These are phyloP conservation scores for Saccharomycopsis vini DNA, from an alignment of 805 yeast species.

Conservation along the genomic window DNA sequence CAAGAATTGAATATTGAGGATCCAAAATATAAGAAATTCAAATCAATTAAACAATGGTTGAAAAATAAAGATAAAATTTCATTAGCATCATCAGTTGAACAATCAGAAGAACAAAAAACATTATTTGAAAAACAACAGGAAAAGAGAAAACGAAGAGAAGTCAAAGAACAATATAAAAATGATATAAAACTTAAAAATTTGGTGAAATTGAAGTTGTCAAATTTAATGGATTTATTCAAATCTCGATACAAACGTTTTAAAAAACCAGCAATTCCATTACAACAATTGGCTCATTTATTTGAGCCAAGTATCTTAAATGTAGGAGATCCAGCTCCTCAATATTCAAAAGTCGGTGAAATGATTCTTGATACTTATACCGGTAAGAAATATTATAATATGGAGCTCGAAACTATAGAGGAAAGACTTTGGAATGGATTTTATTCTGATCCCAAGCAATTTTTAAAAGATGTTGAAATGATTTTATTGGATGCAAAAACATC, in stretches of 20 bases:
- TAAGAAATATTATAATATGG: conserved; percentile 73
- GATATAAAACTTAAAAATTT: conserved; percentile 82
- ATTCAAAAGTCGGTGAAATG: conserved; percentile 57
- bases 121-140: conserved; percentile 21
- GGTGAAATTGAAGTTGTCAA: conserved; percentile 76
- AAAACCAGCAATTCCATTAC: conserved; percentile 83
- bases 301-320: conserved; percentile 36
- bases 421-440: conserved; percentile 95
- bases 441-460: conserved; percentile 83
- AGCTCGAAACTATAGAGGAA: conserved; percentile 87
- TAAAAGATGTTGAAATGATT: conserved; percentile 78
- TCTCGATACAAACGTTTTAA: conserved; percentile 80
- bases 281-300: conserved; percentile 63
- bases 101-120: too few relatives aligned
- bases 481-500: conserved; percentile 63
- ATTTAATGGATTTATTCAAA: conserved; percentile 83
- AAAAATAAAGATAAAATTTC: too few relatives aligned
- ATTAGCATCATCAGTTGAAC: too few relatives aligned
- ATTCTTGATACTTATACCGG: conserved; percentile 76
- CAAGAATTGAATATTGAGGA: conserved; percentile 45
- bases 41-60: conserved; percentile 13
- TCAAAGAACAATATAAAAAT: conserved; percentile 44
- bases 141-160: conserved; percentile 33
- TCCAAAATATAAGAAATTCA: conserved; percentile 26
- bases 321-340: conserved; percentile 28